Conservation (phyloP, 768 basidiomycete species). For the Leucosporidium creatinivorum region DNA sequence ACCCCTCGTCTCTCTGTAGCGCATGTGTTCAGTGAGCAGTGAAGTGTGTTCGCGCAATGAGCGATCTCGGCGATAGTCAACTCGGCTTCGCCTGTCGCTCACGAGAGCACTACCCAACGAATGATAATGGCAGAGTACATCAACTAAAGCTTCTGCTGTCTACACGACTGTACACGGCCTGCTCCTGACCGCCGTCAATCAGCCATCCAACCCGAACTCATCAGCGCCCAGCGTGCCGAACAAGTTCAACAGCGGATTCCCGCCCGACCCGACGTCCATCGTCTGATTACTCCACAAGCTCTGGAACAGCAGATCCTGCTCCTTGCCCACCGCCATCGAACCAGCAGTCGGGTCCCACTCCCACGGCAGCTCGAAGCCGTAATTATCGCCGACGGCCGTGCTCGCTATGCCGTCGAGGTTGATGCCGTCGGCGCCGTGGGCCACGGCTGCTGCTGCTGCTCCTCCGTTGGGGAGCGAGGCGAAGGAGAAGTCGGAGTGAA, state of each 20-base stretch:
- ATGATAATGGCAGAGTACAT: not conserved
- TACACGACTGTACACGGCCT: no score
- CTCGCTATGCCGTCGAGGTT: not conserved
- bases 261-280: not conserved
- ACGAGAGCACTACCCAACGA: no score
- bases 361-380: constrained; percentile 2
- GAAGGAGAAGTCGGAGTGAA: not conserved
- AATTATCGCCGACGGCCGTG: not conserved
- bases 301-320: constrained; percentile 32
- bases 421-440: not conserved
- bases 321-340: constrained; percentile 16
- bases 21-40: no score
- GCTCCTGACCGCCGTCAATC: no score
- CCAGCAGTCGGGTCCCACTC: constrained; percentile 22
- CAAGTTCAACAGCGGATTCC: constrained; percentile 22
- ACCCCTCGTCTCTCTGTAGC: no score
- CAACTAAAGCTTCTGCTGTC: no score
- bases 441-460: not conserved
- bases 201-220: constrained; percentile 11
- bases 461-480: not conserved
- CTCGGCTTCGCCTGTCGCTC: no score
- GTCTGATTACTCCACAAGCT: constrained; percentile 21
- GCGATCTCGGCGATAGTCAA: no score
- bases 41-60: no score
- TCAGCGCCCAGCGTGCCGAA: constrained; percentile 25